Conservation (phyloP, 179 eudicot genomes). For the Gypsophila paniculata region DNA sequence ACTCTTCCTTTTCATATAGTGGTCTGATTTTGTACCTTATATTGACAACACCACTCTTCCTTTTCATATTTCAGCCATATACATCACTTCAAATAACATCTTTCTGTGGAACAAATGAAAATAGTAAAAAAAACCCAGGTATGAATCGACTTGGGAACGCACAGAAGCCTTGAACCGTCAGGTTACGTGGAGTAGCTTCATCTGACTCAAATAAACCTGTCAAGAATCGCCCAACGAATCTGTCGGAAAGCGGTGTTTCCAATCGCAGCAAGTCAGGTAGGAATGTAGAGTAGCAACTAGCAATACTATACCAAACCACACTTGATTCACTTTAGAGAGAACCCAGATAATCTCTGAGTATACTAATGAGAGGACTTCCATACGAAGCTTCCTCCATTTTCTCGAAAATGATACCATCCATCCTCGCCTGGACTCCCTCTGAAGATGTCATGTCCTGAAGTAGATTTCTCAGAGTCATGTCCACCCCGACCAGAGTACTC, state of each 20-base stretch:
- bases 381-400: constrained; percentile 41
- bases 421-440: constrained; percentile 73
- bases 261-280: background rate
- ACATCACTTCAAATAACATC: background rate
- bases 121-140: background rate
- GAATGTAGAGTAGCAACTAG: constrained; percentile 1
- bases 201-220: background rate
- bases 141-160: background rate
- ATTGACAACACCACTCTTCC: background rate
- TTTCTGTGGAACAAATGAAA: background rate
- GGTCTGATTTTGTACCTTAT: background rate
- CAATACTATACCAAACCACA: background rate
- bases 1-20: too few relatives aligned
- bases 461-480: constrained; percentile 45
- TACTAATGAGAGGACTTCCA: constrained; percentile 34
- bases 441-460: constrained; percentile 45
- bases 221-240: background rate
- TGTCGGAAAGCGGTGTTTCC: background rate
- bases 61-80: background rate
- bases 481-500: constrained; percentile 50
- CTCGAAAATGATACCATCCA: constrained; percentile 79
- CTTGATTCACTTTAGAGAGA: constrained; percentile 34
- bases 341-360: constrained; percentile 61
- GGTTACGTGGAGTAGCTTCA: background rate
- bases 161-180: background rate